Percentiles rank a stretch among this genome's conserved stretches.
Conservation (phyloP, 2,329 filamentous ascomycete species). For the Lachnum nothofagi region DNA sequence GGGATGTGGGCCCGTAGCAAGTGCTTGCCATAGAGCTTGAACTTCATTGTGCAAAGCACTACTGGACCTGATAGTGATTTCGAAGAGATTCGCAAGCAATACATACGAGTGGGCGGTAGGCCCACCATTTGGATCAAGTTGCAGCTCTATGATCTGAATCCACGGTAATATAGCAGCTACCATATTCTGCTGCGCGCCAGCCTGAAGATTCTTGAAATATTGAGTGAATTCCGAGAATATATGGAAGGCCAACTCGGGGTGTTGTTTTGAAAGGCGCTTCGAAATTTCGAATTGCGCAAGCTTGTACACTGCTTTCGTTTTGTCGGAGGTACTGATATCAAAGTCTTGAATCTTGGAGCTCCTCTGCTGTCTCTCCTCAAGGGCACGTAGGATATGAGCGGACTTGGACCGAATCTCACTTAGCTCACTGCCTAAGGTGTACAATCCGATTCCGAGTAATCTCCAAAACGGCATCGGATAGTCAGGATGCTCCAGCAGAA, state of each 20-base stretch:
- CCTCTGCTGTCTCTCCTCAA: conserved; percentile 78
- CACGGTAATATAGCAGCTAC: conserved; percentile 91
- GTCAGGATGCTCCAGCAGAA: conserved; percentile 76
- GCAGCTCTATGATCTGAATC: conserved; percentile 90
- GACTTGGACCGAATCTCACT: conserved; percentile 87
- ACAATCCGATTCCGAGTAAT: conserved; percentile 78
- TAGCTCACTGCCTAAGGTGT: conserved; percentile 87
- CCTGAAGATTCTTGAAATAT: conserved; percentile 83
- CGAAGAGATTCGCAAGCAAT: conserved; percentile 86
- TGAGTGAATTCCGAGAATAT: conserved; percentile 94
- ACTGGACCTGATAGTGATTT: conserved; percentile 91
- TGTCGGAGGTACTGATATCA: conserved; percentile 96
- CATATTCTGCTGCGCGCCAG: conserved; percentile 83
- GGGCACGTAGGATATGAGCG: conserved; percentile 68
- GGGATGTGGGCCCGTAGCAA: conserved; percentile 85
- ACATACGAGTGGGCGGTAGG: conserved; percentile 92
- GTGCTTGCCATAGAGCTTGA: conserved; percentile 92
- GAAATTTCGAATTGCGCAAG: conserved; percentile 96
- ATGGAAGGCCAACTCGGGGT: conserved; percentile 83
- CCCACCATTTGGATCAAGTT: conserved; percentile 84
- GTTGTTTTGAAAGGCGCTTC: conserved; percentile 78
- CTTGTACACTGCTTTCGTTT: conserved; percentile 97
- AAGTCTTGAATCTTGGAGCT: conserved; percentile 94
- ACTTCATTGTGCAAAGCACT: conserved; percentile 90
- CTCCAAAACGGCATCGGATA: conserved; percentile 88